Evolutionary conservation across 192 early-diverging fungal genomes (phyloP).

Genomic region (Dimargaris cristalligena): DNA sequence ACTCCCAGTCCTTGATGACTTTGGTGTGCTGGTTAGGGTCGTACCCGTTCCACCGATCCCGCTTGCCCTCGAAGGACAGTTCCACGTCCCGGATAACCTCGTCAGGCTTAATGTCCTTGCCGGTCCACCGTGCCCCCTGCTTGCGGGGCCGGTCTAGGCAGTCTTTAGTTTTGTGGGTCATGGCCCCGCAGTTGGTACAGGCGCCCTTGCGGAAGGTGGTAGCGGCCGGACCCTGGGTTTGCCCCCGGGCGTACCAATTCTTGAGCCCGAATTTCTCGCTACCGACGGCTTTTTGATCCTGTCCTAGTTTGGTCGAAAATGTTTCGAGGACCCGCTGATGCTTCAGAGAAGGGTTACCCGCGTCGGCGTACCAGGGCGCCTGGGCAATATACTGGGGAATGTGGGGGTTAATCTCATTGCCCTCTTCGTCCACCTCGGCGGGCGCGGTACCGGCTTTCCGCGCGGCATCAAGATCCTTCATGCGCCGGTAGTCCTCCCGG

Average conservation of each 20-base stretch:
- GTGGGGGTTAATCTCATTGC: conserved; percentile 94
- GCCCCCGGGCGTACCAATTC: conserved; percentile 70
- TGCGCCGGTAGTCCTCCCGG: conserved; percentile 85
- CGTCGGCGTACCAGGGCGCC: conserved; percentile 71
- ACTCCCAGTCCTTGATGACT: conserved; percentile 59
- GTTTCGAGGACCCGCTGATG: conserved; percentile 54
- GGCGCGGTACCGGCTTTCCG: conserved; percentile 86
- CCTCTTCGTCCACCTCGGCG: conserved; percentile 69
- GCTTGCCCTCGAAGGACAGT: conserved; percentile 84
- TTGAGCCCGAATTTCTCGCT: conserved; percentile 13
- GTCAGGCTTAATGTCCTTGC: conserved; percentile 64
- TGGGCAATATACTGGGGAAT: conserved; percentile 93
- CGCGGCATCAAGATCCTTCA: conserved; percentile 90
- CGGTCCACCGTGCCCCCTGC: conserved; percentile 77
- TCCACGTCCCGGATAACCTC: conserved; percentile 61
- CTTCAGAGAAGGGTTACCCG: conserved; percentile 65
- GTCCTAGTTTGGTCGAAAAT: conserved; percentile 14
- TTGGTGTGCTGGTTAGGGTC: conserved; percentile 70
- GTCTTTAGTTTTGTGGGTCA: conserved; percentile 81
- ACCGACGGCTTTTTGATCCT: conserved; percentile 12
- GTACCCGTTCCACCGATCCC: conserved; percentile 98
- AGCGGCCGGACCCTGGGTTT: conserved; percentile 50
- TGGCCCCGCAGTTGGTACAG: conserved; percentile 96
- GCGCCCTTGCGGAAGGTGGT: conserved; percentile 90
- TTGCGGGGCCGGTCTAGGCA: conserved; percentile 87